These are phyloP conservation scores for Pseudogymnoascus sp. DNA, from an alignment of 2,329 filamentous ascomycete species.

Conservation along the genomic window DNA sequence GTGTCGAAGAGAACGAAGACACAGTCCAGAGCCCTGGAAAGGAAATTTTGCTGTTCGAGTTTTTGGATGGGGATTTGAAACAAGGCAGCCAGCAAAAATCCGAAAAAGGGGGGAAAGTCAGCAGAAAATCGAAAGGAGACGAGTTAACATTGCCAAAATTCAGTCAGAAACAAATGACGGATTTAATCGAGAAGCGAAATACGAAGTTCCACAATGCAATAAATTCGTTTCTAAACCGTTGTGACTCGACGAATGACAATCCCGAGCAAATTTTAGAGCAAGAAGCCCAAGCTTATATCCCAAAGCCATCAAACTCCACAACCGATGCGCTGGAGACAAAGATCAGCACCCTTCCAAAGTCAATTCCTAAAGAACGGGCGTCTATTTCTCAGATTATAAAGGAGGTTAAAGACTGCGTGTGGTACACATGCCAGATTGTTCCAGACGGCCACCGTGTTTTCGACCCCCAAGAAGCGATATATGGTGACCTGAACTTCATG, in stretches of 20 bases:
- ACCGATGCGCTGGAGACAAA: conserved; percentile 28
- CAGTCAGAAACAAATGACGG: conserved; percentile 86
- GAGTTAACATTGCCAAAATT: conserved; percentile 86
- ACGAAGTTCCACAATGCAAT: conserved; percentile 72
- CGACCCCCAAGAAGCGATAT: conserved; percentile 72
- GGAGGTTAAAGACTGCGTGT: conserved; percentile 72
- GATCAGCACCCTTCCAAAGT: conserved; percentile 47
- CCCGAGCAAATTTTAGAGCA: conserved; percentile 58
- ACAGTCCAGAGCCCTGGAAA: conserved; percentile 33
- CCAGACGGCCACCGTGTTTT: conserved; percentile 89
- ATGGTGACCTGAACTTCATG: conserved; percentile 75
- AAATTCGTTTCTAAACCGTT: conserved; percentile 68
- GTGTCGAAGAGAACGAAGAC: conserved; percentile 25
- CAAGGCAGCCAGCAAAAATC: conserved; percentile 59
- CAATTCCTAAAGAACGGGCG: conserved; percentile 73
- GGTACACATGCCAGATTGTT: conserved; percentile 90
- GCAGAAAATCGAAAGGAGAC: conserved; percentile 64
- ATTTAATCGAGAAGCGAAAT: conserved; percentile 83
- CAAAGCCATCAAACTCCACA: conserved; percentile 44
- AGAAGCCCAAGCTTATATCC: conserved; percentile 54
- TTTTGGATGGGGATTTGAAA: conserved; percentile 84
- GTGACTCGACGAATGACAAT: conserved; percentile 56
- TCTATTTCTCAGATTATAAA: conserved; percentile 75
- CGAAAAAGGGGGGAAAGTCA: conserved; percentile 61
- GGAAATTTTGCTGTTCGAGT: conserved; percentile 84